Percentiles rank a stretch among this genome's conserved stretches.
These are phyloP conservation scores for Gossypium rotundifolium DNA, from an alignment of 345 rosid genomes.

Conservation along the genomic window DNA sequence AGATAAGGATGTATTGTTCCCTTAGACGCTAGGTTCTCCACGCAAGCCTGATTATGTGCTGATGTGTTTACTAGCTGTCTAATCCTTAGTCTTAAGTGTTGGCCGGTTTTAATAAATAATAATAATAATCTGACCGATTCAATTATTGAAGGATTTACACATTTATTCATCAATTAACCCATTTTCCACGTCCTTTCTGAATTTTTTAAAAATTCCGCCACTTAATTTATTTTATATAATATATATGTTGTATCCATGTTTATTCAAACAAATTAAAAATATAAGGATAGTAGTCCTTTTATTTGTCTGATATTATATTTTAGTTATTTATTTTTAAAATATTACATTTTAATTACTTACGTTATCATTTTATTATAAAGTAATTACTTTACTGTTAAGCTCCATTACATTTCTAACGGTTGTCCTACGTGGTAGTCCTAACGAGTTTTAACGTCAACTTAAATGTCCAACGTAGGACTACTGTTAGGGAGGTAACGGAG, in stretches of 20 bases:
- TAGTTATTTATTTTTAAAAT: too few species aligned
- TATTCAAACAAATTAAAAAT: background rate
- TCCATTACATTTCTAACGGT: too few species aligned
- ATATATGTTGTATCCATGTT: background rate
- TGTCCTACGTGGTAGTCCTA: too few species aligned
- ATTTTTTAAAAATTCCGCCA: background rate
- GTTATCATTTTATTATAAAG: too few species aligned
- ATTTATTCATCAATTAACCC: background rate
- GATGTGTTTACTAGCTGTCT: constrained; percentile 1
- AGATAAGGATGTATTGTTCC: background rate
- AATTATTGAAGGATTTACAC: background rate
- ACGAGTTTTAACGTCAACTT: too few species aligned
- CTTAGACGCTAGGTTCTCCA: background rate
- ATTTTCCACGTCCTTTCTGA: background rate
- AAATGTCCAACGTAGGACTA: too few species aligned
- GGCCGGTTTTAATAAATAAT: background rate
- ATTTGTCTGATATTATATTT: too few species aligned
- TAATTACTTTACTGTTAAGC: too few species aligned
- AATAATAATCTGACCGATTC: too few species aligned
- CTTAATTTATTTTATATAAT: background rate
- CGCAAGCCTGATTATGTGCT: background rate
- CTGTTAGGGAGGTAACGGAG: too few species aligned
- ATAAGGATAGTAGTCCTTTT: too few species aligned
- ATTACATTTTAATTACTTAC: too few species aligned
- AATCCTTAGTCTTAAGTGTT: background rate